Percentiles rank a stretch among this genome's conserved stretches.
Conservation (phyloP, 2,329 filamentous ascomycete genomes). For the Neonectria sp. region DNA sequence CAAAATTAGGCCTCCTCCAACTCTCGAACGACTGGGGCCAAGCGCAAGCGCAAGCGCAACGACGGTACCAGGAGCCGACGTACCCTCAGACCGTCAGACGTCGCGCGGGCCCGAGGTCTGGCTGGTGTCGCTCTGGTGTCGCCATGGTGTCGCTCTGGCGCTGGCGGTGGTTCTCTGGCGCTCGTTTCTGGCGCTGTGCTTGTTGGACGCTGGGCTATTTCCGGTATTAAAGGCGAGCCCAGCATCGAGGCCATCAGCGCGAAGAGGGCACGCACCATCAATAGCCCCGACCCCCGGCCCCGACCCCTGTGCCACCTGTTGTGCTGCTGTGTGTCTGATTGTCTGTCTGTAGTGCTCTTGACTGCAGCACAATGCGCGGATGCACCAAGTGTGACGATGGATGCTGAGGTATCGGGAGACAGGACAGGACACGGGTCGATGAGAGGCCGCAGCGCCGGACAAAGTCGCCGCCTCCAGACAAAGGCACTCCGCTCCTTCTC, state of each 20-base stretch:
- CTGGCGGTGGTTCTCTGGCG: conserved; percentile 8
- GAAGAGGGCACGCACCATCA: conserved; percentile 18
- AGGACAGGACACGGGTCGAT: conserved; percentile 16
- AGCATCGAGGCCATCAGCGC: conserved; percentile 14
- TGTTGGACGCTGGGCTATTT: conserved; percentile 24
- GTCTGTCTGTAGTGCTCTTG: not conserved
- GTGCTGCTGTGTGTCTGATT: conserved; percentile 15
- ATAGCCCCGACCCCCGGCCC: conserved; percentile 15
- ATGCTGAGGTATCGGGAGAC: conserved; percentile 7
- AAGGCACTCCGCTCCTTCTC: conserved; percentile 24
- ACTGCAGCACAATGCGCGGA: not conserved
- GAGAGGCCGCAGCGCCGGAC: conserved; percentile 4
- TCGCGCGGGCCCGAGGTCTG: conserved; percentile 23
- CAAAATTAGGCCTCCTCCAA: conserved; percentile 35
- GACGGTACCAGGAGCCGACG: conserved; percentile 45
- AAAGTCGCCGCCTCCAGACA: conserved; percentile 2
- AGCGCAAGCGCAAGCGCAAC: conserved; percentile 29
- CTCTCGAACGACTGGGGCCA: conserved; percentile 41
- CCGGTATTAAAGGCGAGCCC: conserved; percentile 22
- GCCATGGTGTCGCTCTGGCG: conserved; percentile 9
- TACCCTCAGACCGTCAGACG: conserved; percentile 33
- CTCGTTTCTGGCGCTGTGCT: conserved; percentile 19
- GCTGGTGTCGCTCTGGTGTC: conserved; percentile 11
- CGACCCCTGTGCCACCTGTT: conserved; percentile 12
- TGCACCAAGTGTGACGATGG: conserved; percentile 7